Base-by-base conservation (phyloP, 2,329 filamentous ascomycete genomes). In the Furcasterigmium sp. region DNA sequence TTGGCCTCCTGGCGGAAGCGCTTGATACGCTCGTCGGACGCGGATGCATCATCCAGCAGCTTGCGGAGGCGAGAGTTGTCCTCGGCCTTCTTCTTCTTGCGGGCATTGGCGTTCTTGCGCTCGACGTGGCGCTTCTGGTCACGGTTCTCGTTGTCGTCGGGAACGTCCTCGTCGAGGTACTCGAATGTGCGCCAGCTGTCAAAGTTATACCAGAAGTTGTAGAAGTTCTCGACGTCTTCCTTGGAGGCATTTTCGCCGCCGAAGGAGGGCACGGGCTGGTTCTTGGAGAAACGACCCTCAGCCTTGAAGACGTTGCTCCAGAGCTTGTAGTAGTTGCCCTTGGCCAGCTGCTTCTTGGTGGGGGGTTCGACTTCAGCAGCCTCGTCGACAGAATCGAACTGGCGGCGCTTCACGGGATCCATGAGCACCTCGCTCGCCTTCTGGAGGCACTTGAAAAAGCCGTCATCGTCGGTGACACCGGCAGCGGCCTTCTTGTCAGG, bases 401-500 rank as follows among this genome's bases (percentile, higher is more conserved):
- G 93, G 46, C 91, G 84, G 49, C 93, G 87, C 73, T 89, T 94
- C 64, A 84, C 76, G 41, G 93, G 93, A 72, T 98, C 93, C 43
- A 89, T 80, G 15, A 98, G 85, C 41, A 97, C 79, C 60, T 98
- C 93, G 57, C 86, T 91, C 45, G 93, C 93, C 70, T 96, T 96
- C 67, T 98, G 94, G 67, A 98, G 98, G 70, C 94, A 98, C 80
- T 98, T 98, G 85, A 98, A 98, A 78, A 98, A 98, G 66, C 87
- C 88, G 68, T 98, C 93, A 68, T 96, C 91, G 59, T 97, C 91
- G 55, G 81, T 79, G 57, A 81, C 79, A 49, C 93, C 93, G 38
- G 84, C 80, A 21, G 93, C 93, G 14, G 94, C 93, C 75, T 94
- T 95, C 84, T 98, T 98, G 68, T 98, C 93, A 49, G 93, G 93